Percentiles rank a stretch among this genome's conserved stretches.
Evolutionary conservation across 768 basidiomycete species (phyloP).

Genomic region (Kwoniella bestiolae): DNA sequence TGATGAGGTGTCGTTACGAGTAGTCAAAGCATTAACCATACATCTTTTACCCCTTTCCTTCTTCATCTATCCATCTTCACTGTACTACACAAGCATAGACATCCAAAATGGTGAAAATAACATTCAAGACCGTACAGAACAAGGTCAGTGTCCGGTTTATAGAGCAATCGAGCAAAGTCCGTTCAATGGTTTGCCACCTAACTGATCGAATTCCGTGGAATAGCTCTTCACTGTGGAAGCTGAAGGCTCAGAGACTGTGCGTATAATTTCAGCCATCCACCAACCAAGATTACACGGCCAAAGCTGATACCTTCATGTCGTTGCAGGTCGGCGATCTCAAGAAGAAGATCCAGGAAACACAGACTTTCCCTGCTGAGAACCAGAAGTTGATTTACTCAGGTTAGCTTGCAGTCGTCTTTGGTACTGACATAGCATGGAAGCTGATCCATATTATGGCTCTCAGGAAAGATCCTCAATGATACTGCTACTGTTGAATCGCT

Average conservation of each 20-base stretch:
- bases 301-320: neutral
- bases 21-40: neutral
- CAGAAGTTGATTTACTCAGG: constrained; percentile 98
- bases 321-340: constrained; percentile 70
- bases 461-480: constrained; percentile 90
- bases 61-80: constrained; percentile 1
- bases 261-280: constrained; percentile 8
- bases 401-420: constrained; percentile 53
- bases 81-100: neutral
- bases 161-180: neutral
- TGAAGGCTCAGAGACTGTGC: constrained; percentile 70
- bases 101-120: constrained; percentile 74
- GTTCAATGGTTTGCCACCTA: constrained; percentile 16
- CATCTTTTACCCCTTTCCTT: constrained; percentile 13
- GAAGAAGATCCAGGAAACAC: constrained; percentile 74
- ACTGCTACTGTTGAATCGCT: constrained; percentile 84
- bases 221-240: constrained; percentile 84
- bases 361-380: constrained; percentile 71
- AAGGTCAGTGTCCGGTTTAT: constrained; percentile 57
- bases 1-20: neutral
- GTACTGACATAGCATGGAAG: neutral
- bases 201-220: constrained; percentile 2
- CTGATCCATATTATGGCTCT: constrained; percentile 6
- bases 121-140: constrained; percentile 91
- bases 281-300: neutral